Conservation (phyloP, 768 basidiomycete species). For the Thelephora ganbajun region DNA sequence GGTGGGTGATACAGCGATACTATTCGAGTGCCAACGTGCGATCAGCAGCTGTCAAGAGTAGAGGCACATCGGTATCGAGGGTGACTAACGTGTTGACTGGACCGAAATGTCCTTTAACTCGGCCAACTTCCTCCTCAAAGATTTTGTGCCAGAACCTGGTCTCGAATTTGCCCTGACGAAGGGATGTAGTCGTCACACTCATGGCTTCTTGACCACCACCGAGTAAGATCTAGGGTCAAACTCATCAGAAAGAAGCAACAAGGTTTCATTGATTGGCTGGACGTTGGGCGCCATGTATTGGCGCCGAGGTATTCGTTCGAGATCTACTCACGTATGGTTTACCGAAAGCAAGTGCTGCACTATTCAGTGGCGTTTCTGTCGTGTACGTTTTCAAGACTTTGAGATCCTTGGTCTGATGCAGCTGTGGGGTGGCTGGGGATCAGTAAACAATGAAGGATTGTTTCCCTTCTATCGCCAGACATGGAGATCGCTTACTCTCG, state of each 20-base stretch:
- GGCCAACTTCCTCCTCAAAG: conserved; percentile 92
- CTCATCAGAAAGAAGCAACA: not conserved
- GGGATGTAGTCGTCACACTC: conserved; percentile 89
- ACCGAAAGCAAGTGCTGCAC: conserved; percentile 72
- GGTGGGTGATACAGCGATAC: conserved; percentile 84
- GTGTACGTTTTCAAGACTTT: conserved; percentile 85
- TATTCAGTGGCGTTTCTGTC: conserved; percentile 93
- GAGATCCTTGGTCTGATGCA: conserved; percentile 83
- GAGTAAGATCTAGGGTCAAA: conserved; percentile 51
- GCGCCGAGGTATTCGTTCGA: too few relatives aligned
- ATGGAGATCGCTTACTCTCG: conserved; percentile 51
- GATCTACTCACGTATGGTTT: conserved; percentile 59
- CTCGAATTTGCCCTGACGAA: conserved; percentile 95
- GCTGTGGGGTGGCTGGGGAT: conserved; percentile 21
- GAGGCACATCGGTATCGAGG: not conserved
- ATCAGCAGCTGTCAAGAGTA: not conserved
- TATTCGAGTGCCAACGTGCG: conserved; percentile 18
- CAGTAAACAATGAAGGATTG: not conserved
- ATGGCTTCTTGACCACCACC: conserved; percentile 98
- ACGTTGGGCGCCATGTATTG: not conserved
- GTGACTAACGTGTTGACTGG: conserved; percentile 84
- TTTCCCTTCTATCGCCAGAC: not conserved
- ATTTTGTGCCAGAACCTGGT: conserved; percentile 97
- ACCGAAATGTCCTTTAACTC: conserved; percentile 95
- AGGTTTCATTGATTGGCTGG: not conserved